Evolutionary conservation across 805 yeast genomes (phyloP), one percentile per base, ranked within the genome.

Genomic region (Ogataea saltuana): DNA sequence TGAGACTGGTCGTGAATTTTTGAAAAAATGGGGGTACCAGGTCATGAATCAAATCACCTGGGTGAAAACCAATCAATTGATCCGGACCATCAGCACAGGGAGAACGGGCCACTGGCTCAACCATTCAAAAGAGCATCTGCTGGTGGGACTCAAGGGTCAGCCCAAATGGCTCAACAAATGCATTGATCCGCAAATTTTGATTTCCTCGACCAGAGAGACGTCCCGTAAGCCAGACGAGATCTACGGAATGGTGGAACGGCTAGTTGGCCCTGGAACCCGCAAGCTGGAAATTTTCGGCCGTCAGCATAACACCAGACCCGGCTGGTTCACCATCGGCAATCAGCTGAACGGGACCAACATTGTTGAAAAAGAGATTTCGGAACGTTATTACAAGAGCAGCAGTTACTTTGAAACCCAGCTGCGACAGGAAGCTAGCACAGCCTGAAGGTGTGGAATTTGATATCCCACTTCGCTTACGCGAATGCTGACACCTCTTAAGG

Each of bases 21-120:
- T 90, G 42, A 62, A 61, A 4, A 79, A 76, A 45, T 89, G 97
- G 96, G 97, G 97, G 1, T 90, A 90, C 60, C 60, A 65, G 27
- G 78, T 84, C 4, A 67, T 78, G 17, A 91, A 89, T 61, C 97
- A 90, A 60, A 64, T 90, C 48, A 77, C 90, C 7, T 90, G 98
- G 98, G 76, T 88, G 46, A 90, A 90, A 62, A 80, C 93, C 4
- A 90, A 90, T 61, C 97, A 91, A 60, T 66, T 91, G 48, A 79
- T 83, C 16, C 70, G 96, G 47, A 90, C 97, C 0, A 89, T 90
- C 32, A 89, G 95, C 46, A 91, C 98, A 0, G 98, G 98, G 1
- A 70, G 97, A 50, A 90, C 98, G 0, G 98, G 98, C 0, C 98
- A 90, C 61, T 90, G 98, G 98, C 71, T 90, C 41, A 90, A 90